Evolutionary conservation across 495 filamentous ascomycete species (phyloP), one percentile per base, ranked within the genome.

Genomic region (Penicillium alfredii): DNA sequence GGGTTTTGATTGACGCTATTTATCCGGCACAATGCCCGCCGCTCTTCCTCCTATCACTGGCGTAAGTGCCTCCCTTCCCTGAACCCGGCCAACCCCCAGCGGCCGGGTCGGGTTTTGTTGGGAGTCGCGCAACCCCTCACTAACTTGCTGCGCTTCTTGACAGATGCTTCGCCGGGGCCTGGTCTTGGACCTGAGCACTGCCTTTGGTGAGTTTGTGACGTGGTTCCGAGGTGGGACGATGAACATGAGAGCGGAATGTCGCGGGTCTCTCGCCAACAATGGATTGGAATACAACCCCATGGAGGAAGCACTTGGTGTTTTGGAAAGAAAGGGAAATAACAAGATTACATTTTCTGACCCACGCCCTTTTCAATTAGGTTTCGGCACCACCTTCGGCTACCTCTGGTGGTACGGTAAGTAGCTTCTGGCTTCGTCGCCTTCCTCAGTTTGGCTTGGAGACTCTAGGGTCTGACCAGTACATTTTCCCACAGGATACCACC

Each of bases 361-460:
- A 32, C 29, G 10, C 19, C 30, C 21, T 32, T 35, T 33, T 29
- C 15, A 13, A 14, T 8, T 32, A 80, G 82, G 82, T 58, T 73
- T 84, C 59, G 82, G 82, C 45, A 72, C 71, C 45, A 72, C 81
- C 41, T 72, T 75, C 60, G 84, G 81, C 53, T 88, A 84, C 64
- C 69, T 77, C 58, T 89, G 72, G 65, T 89, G 85, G 84, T 89
- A 86, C 66, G 82, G 77, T 82, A 78, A 44, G 78, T 82, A 63
- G 17, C 29, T 31, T 37, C n/a, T n/a, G n/a, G n/a, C n/a, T n/a
- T n/a, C n/a, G n/a, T n/a, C n/a, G n/a, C n/a, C n/a, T n/a, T n/a
- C n/a, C n/a, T n/a, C n/a, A n/a, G n/a, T n/a, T n/a, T n/a, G n/a
- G n/a, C n/a, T n/a, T n/a, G n/a, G n/a, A n/a, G n/a, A n/a, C n/a